Evolutionary conservation across 305 asterid genomes (phyloP).

Genomic region (Rubia tinctorum): DNA sequence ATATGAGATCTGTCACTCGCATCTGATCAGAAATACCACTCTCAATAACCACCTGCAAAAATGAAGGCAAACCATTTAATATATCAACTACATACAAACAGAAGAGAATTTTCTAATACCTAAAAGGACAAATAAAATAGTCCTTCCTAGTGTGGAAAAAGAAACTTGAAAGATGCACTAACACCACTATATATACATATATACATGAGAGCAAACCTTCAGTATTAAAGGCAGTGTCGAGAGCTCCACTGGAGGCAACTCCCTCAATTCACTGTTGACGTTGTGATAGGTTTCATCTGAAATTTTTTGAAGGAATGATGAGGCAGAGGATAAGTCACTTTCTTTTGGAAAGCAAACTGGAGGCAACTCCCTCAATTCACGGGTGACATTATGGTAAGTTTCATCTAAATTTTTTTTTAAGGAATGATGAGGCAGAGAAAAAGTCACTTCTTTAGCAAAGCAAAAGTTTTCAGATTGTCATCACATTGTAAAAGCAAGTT

Average conservation of each 20-base stretch:
- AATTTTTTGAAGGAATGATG: not conserved
- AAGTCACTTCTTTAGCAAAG: not conserved
- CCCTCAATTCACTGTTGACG: conserved; percentile 72
- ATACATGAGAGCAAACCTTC: conserved; percentile 44
- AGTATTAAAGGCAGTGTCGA: conserved; percentile 83
- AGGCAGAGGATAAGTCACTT: not conserved
- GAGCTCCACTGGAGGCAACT: conserved; percentile 92
- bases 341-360: not conserved
- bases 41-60: conserved; percentile 72
- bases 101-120: not conserved
- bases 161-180: not conserved
- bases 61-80: not conserved
- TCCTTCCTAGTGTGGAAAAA: not conserved
- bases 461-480: not conserved
- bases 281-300: conserved; percentile 76
- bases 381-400: not conserved
- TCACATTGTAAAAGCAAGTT: not conserved
- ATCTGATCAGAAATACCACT: conserved; percentile 88
- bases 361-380: not conserved
- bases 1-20: conserved; percentile 78
- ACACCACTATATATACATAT: not conserved
- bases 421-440: not conserved
- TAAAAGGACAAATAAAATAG: not conserved
- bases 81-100: not conserved
- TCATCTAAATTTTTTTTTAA: not conserved